A percentile compares a stretch with the other conserved stretches of the same genome.
phyloP scores from a whole-genome alignment of 148 eudicot species.

The Simmondsia chinensis region DNA sequence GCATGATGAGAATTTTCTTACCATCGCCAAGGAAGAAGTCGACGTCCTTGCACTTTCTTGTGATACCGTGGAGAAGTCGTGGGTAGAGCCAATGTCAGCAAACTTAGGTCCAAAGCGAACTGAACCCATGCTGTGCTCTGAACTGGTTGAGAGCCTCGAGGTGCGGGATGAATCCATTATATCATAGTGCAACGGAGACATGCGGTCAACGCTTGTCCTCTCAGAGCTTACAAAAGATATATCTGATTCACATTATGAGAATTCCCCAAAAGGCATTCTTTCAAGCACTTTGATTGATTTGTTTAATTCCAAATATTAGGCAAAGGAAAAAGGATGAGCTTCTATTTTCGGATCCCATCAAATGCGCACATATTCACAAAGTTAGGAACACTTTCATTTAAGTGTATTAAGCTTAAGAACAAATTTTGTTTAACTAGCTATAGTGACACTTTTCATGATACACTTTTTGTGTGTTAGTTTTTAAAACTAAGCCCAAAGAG shows the following conservation, averaged over 20 bases:
- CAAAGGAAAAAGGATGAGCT: too few relatives aligned
- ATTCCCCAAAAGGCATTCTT: constrained; percentile 24
- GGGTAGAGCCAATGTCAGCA: constrained; percentile 24
- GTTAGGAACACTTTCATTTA: too few relatives aligned
- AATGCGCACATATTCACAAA: too few relatives aligned
- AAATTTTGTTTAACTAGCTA: too few relatives aligned
- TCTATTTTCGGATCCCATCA: too few relatives aligned
- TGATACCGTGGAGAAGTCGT: constrained; percentile 44
- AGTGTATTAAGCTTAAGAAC: too few relatives aligned
- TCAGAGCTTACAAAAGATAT: constrained; percentile 74
- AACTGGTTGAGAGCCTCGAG: constrained; percentile 44
- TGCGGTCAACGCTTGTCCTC: constrained; percentile 53
- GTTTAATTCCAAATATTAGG: too few relatives aligned
- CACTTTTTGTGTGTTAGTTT: too few relatives aligned
- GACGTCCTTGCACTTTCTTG: constrained; percentile 45
- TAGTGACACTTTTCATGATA: too few relatives aligned
- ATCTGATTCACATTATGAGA: constrained; percentile 54
- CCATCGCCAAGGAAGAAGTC: constrained; percentile 32
- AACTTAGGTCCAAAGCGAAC: constrained; percentile 27
- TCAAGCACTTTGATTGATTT: constrained; percentile 40
- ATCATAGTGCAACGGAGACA: constrained; percentile 40
- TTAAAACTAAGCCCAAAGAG: too few relatives aligned
- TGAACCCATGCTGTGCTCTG: constrained; percentile 55
- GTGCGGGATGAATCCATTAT: constrained; percentile 32
- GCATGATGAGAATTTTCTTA: constrained; percentile 21